Evolutionary conservation across 2,329 filamentous ascomycete species (phyloP).

Genomic region (Fusarium mangiferae): DNA sequence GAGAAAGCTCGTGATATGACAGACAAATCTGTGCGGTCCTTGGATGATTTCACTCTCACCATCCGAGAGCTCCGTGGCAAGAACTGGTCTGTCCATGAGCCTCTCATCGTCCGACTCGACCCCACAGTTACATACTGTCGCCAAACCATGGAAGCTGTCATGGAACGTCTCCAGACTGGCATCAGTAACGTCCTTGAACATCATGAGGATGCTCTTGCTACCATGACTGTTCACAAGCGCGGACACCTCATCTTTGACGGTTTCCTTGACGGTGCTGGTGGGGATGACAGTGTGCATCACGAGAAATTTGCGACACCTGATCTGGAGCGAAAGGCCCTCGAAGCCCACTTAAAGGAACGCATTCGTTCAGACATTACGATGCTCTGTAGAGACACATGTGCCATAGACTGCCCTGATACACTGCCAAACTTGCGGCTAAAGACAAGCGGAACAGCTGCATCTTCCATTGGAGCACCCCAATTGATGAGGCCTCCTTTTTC

Average conservation of each 20-base stretch:
- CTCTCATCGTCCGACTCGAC: constrained; percentile 57
- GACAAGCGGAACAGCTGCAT: constrained; percentile 31
- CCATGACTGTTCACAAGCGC: constrained; percentile 61
- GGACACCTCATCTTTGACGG: constrained; percentile 59
- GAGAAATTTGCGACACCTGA: constrained; percentile 49
- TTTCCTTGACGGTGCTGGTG: constrained; percentile 47
- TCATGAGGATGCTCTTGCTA: constrained; percentile 57
- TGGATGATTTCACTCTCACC: constrained; percentile 61
- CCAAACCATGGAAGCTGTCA: constrained; percentile 58
- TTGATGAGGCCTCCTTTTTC: constrained; percentile 16
- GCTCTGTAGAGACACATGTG: constrained; percentile 63
- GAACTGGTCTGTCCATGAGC: constrained; percentile 59
- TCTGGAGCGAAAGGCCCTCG: constrained; percentile 51
- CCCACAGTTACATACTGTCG: constrained; percentile 55
- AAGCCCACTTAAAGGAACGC: constrained; percentile 55
- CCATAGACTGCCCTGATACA: constrained; percentile 49
- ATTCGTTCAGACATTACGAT: constrained; percentile 60
- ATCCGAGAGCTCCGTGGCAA: constrained; percentile 58
- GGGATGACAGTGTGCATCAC: constrained; percentile 45
- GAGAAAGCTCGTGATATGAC: constrained; percentile 51
- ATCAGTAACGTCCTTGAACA: constrained; percentile 60
- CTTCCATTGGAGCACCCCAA: constrained; percentile 13
- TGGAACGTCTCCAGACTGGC: constrained; percentile 63
- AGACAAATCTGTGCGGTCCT: constrained; percentile 53
- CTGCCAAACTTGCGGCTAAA: constrained; percentile 44